These are phyloP conservation scores for Babesia ovata DNA, from an alignment of 169 alveolate species.

Conservation along the genomic window DNA sequence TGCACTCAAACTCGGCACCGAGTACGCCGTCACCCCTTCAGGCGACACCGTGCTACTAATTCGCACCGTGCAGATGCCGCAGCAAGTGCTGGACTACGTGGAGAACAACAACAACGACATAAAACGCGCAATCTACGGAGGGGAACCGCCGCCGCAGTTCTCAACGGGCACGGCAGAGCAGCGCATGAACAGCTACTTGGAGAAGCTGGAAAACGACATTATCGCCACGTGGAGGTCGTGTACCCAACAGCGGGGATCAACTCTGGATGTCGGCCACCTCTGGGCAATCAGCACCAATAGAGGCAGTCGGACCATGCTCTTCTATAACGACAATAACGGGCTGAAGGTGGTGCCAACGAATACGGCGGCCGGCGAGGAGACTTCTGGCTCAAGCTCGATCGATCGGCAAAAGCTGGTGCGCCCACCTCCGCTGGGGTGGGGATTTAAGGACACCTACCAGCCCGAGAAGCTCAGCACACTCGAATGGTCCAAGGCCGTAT, in stretches of 20 bases:
- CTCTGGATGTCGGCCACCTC: conserved; percentile 46
- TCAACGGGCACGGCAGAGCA: conserved; percentile 11
- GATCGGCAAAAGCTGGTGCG: conserved; percentile 8
- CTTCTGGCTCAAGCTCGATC: neutral
- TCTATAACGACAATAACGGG: conserved; percentile 44
- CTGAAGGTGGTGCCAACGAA: neutral
- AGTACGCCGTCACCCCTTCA: conserved; percentile 29
- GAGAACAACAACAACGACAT: conserved; percentile 61
- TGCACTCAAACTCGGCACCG: conserved; percentile 43
- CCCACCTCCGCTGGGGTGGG: conserved; percentile 52
- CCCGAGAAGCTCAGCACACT: conserved; percentile 31
- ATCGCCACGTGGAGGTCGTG: conserved; percentile 9
- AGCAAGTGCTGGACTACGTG: conserved; percentile 49
- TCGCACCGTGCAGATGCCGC: conserved; percentile 63
- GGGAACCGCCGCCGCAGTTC: conserved; percentile 37
- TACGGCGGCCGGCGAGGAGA: neutral
- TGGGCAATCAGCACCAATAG: conserved; percentile 64
- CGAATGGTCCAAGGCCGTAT: conserved; percentile 41
- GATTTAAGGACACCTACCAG: conserved; percentile 50
- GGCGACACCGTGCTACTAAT: conserved; percentile 46
- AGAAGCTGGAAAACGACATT: conserved; percentile 49
- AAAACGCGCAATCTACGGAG: conserved; percentile 63
- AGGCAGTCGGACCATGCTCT: conserved; percentile 65
- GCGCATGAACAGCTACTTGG: conserved; percentile 21
- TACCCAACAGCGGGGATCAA: conserved; percentile 1